phyloP scores from a whole-genome alignment of 805 yeast species.

The Candida wancherniae region DNA sequence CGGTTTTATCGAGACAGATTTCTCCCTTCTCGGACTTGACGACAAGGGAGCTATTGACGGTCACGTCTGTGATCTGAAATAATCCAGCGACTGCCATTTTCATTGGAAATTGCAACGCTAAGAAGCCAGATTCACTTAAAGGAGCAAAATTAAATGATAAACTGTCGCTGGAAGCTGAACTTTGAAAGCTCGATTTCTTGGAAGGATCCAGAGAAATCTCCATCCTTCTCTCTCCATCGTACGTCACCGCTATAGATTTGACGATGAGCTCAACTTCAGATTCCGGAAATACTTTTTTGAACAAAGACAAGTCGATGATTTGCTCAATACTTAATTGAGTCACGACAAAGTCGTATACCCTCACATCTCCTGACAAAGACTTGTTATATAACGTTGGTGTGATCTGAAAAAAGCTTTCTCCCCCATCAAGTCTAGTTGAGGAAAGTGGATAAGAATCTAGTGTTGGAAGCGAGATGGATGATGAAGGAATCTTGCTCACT shows the following conservation, averaged over 20 bases:
- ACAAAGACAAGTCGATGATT: neutral
- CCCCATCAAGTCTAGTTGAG: neutral
- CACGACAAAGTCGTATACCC: conserved; percentile 4
- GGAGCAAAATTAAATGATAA: too few relatives aligned
- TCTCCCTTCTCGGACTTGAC: conserved; percentile 1
- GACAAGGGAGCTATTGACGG: conserved; percentile 10
- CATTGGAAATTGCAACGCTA: too few relatives aligned
- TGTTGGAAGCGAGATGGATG: neutral
- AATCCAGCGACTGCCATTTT: conserved; percentile 24
- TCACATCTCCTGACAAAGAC: conserved; percentile 1
- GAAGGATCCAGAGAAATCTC: too few relatives aligned
- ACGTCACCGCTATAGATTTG: too few relatives aligned
- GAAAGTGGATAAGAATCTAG: conserved; percentile 1
- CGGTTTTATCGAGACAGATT: conserved; percentile 4
- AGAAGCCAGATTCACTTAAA: too few relatives aligned
- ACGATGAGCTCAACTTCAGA: neutral
- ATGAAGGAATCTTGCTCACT: neutral
- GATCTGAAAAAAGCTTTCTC: neutral
- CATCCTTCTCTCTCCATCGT: too few relatives aligned
- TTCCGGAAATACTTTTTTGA: conserved; percentile 2
- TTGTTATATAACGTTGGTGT: conserved; percentile 2
- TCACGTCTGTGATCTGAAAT: conserved; percentile 17
- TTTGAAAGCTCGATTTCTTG: conserved; percentile 5
- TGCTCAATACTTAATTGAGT: conserved; percentile 3
- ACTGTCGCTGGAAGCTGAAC: conserved; percentile 1